Evolutionary conservation across 2,329 filamentous ascomycete genomes (phyloP), one percentile per base, ranked within the genome.

Genomic region (Verticillium klebahnii): DNA sequence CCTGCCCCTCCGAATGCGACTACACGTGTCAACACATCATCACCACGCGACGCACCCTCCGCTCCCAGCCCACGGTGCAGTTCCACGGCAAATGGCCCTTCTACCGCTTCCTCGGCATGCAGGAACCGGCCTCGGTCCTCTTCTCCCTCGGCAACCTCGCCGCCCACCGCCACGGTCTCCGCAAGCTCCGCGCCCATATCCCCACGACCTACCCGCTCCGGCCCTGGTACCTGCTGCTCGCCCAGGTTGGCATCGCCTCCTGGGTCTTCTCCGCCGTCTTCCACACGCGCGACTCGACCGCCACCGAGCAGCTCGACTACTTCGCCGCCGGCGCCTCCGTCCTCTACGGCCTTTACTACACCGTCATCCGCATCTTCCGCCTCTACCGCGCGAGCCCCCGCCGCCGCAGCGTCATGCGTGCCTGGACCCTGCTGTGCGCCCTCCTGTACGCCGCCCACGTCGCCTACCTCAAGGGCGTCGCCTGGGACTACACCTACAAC

Each of bases 21-120:
- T 96, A 99, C 80, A 89, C 91, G 64, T 99, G 95, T 82, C 95
- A 99, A 75, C 94, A 96, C 82, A 89, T 97, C 74, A 83, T 96
- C 63, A 98, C 95, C 61, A 77, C 85, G 68, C 78, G 79, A 62
- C 92, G 94, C 66, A 77, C 93, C 67, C 79, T 85, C 31, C 80
- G 84, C 65, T 84, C 86, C 63, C 85, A 86, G 34, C 84, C 88
- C 12, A 77, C 97, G 58, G 89, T 94, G 61, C 95, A 99, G 78
- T 99, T 93, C 81, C 93, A 99, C 79, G 95, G 95, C 36, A 99
- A 99, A 84, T 99, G 95, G 95, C 95, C 95, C 45, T 99, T 99
- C 78, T 82, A 89, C 75, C 91, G 95, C 67, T 84, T 97, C 71
- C 77, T 96, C 60, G 95, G 95, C 74, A 90, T 97, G 80, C 95